Percentiles rank a stretch among this genome's conserved stretches.
Conservation (phyloP, 106 monocot genomes). For the Dendrobium officinale region DNA sequence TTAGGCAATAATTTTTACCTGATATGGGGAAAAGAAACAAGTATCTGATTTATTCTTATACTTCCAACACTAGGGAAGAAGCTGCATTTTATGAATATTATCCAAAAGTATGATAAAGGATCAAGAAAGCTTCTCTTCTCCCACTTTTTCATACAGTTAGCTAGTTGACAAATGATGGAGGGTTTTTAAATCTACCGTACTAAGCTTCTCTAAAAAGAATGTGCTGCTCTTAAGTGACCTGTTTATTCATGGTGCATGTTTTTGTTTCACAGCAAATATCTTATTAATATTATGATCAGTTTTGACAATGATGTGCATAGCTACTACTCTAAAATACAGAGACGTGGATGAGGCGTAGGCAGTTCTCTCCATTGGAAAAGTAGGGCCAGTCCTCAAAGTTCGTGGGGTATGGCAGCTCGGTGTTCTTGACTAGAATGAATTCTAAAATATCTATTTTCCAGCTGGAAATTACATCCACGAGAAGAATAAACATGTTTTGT, state of each 20-base stretch:
- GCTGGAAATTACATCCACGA: neutral
- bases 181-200: no score
- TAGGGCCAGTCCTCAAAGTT: neutral
- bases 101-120: neutral
- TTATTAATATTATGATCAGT: neutral
- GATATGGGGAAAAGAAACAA: neutral
- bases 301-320: neutral
- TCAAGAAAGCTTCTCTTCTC: no score
- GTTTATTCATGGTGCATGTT: no score
- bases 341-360: no score
- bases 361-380: neutral
- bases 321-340: neutral
- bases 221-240: no score
- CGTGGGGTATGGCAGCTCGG: neutral
- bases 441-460: neutral
- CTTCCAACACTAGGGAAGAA: neutral
- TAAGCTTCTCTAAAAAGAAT: no score
- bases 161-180: no score
- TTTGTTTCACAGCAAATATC: neutral
- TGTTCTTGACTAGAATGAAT: neutral
- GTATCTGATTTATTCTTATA: neutral
- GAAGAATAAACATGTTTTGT: neutral
- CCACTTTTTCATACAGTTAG: no score
- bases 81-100: neutral
- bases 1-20: neutral